These are phyloP conservation scores for Zygoascus meyerae DNA, from an alignment of 1,139 yeast genomes.

Conservation along the genomic window DNA sequence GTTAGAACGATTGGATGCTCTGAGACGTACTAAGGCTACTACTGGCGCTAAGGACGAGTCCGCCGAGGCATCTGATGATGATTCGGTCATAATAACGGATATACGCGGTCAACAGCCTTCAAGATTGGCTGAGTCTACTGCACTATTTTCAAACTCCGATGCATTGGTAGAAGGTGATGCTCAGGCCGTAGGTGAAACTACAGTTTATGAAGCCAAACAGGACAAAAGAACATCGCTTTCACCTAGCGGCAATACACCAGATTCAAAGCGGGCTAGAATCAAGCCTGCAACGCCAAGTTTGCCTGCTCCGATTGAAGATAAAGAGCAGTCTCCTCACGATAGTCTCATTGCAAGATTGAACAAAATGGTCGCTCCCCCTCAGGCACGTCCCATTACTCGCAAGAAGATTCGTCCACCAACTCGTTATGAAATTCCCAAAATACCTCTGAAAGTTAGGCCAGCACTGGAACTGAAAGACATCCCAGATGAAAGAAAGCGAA, in stretches of 20 bases:
- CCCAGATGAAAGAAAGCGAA: constrained; percentile 23
- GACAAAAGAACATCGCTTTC: neutral
- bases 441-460: neutral
- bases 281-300: neutral
- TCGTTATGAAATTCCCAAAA: constrained; percentile 1
- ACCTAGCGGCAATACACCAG: neutral
- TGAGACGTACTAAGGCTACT: no score
- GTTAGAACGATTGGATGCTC: no score
- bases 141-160: neutral
- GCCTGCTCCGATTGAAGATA: neutral
- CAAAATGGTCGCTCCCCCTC: neutral
- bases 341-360: neutral
- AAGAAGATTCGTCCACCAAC: neutral
- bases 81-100: neutral
- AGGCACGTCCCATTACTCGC: neutral
- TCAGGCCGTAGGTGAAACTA: no score
- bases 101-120: neutral
- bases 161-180: neutral
- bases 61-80: neutral
- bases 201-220: neutral
- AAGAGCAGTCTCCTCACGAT: neutral
- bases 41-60: no score
- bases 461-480: constrained; percentile 12
- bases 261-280: neutral
- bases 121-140: no score